Evolutionary conservation across 1,139 yeast species (phyloP), one percentile per base, ranked within the genome.

Genomic region (Yamadazyma jaroonii): DNA sequence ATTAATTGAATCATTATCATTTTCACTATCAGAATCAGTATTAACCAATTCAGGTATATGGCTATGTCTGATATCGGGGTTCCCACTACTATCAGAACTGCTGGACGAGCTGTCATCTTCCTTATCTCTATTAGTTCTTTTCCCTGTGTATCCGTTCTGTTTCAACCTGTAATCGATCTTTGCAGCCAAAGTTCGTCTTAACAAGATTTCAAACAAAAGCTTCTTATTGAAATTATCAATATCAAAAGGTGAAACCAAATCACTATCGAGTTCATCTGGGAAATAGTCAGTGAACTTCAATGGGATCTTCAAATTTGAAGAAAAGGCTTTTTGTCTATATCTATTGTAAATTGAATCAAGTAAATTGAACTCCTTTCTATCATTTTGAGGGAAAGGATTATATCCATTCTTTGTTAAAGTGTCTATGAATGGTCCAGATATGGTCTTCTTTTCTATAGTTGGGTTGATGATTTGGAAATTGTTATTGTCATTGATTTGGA

Each of bases 111-210:
- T 13, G 21, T 17, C 29, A 15, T 28, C 31, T n/a, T 30, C 39
- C 2, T 31, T 13, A 2, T 14, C 25, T 20, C 17, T 27, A n/a
- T 6, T 15, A 4, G 3, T 6, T 10, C 21, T 25, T 12, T 32
- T 21, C n/a, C 28, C 34, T 13, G 25, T 25, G 24, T 30, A 35
- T n/a, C 52, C 53, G 34, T 47, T 47, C 29, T 58, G 57, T 24
- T 46, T 49, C 35, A 67, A 52, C 31, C 77, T 47, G 44, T 60
- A 71, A 2, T 54, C 66, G 12, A 71, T 57, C 49, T 71, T 71
- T 3, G 74, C 76, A 29, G 74, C 70, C 44, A 70, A 49, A 1
- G 74, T 71, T 41, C 74, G 51, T 38, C 76, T 55, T 12, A 71
- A 40, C 30, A 71, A 54, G 1, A 67, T 48, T 37, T 71, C 76